Evolutionary conservation across 169 alveolate genomes (phyloP), one percentile per base, ranked within the genome.

Genomic region (Eimeria tenella): DNA sequence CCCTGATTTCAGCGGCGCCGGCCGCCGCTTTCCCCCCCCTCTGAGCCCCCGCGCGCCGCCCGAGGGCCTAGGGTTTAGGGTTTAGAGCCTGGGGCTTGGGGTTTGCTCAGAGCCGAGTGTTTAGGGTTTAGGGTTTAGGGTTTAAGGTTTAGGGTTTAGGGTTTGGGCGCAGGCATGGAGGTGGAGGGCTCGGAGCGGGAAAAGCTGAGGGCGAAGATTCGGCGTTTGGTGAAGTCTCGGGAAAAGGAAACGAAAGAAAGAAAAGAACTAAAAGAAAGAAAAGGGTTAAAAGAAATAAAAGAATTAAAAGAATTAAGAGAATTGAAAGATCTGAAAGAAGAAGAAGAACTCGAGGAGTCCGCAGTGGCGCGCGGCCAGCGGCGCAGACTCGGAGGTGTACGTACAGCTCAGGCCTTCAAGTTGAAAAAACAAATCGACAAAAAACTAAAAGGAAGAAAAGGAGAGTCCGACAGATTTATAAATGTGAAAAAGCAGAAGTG

Each of bases 401-500:
- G 95, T 93, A 96, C n/a, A 90, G 74, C 23, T 94, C 95, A 79
- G 86, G 82, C 79, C 86, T 77, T 23, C 83, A 82, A 84, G 68
- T n/a, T 86, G 31, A 91, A 93, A 49, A 62, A 79, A 68, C 55
- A 50, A 1, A 94, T 86, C 60, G 93, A 93, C 87, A 83, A 94
- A 4, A 86, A 95, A 68, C 21, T 82, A 86, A 31, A 74, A 53
- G 96, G 96, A 73, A 97, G 95, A 73, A 96, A 96, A 84, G 99
- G 99, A 71, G 99, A 98, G 90, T 98, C 98, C 70, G 99, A 98
- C 94, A 96, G 99, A 86, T 96, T 97, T 65, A 97, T 98, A 63
- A 97, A 97, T 8, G 95, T 97, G 55, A 98, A 97, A 92, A 97
- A 95, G 96, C 99, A 99, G 50, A 98, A 98, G 97, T 99, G 99